Percentiles rank a stretch among this genome's conserved stretches.
These are phyloP conservation scores for Yamadazyma friedrichii DNA, from an alignment of 1,139 yeast genomes.

Conservation along the genomic window DNA sequence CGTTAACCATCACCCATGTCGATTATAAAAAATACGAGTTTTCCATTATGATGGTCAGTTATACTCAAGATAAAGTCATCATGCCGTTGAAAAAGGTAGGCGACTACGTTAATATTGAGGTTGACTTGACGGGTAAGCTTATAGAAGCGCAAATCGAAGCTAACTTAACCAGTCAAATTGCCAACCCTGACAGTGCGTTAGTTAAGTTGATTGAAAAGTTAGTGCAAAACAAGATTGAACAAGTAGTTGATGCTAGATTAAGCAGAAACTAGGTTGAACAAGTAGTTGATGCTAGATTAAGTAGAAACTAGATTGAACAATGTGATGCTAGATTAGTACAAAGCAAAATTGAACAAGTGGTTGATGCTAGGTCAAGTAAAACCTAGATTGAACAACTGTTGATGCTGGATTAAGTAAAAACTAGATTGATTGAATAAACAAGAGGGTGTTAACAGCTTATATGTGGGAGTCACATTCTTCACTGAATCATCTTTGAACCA, in stretches of 20 bases:
- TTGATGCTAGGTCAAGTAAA: background rate
- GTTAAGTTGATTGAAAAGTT: slow-evolving; percentile 45
- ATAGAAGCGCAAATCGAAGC: slow-evolving; percentile 79
- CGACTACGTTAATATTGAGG: slow-evolving; percentile 81
- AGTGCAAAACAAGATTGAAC: slow-evolving; percentile 48
- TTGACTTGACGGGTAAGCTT: slow-evolving; percentile 88
- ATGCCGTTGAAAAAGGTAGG: slow-evolving; percentile 65
- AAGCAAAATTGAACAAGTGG: slow-evolving; percentile 31
- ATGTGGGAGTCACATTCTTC: too few species aligned
- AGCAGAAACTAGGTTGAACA: slow-evolving; percentile 34
- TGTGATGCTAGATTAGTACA: too few species aligned
- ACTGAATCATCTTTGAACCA: too few species aligned
- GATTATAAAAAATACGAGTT: slow-evolving; percentile 58
- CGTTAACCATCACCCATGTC: slow-evolving; percentile 84
- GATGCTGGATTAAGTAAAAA: slow-evolving; percentile 13
- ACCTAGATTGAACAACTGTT: slow-evolving; percentile 31
- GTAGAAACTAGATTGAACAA: slow-evolving; percentile 42
- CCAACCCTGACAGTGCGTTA: slow-evolving; percentile 38
- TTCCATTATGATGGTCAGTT: slow-evolving; percentile 86
- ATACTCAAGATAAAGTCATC: slow-evolving; percentile 82
- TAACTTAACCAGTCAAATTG: slow-evolving; percentile 54
- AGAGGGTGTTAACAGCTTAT: too few species aligned
- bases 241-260: background rate
- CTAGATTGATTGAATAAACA: too few species aligned
- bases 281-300: background rate